Conservation (phyloP, 140 eudicot species). For the Oenanthe javanica region DNA sequence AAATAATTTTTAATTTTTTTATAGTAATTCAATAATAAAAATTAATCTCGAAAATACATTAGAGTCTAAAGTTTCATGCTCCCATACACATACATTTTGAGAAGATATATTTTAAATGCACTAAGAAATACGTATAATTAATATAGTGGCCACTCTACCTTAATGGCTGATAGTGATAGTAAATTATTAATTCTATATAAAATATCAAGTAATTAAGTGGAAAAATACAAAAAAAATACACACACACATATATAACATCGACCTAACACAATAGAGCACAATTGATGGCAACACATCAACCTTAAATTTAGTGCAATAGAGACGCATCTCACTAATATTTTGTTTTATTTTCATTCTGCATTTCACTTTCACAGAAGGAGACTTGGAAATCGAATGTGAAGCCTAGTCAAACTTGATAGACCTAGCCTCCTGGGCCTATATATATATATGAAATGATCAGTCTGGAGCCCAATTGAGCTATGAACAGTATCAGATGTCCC, state of each 20-base stretch:
- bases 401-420: slow-evolving; percentile 1
- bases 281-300: neutral
- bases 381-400: neutral
- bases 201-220: too few species aligned
- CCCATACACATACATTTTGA: too few species aligned
- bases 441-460: neutral
- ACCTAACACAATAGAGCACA: neutral
- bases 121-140: too few species aligned
- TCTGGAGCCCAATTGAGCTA: slow-evolving; percentile 4
- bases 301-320: neutral
- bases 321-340: neutral
- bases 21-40: too few species aligned
- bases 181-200: too few species aligned
- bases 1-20: too few species aligned
- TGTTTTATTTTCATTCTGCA: neutral
- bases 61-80: too few species aligned
- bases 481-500: neutral
- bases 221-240: too few species aligned
- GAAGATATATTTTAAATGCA: too few species aligned
- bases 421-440: neutral
- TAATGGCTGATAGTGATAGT: too few species aligned
- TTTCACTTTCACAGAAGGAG: neutral
- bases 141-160: too few species aligned
- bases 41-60: too few species aligned
- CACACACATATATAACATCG: neutral